Base-by-base conservation (phyloP, 192 early-diverging fungal genomes). In the Coemansia pectinata region DNA sequence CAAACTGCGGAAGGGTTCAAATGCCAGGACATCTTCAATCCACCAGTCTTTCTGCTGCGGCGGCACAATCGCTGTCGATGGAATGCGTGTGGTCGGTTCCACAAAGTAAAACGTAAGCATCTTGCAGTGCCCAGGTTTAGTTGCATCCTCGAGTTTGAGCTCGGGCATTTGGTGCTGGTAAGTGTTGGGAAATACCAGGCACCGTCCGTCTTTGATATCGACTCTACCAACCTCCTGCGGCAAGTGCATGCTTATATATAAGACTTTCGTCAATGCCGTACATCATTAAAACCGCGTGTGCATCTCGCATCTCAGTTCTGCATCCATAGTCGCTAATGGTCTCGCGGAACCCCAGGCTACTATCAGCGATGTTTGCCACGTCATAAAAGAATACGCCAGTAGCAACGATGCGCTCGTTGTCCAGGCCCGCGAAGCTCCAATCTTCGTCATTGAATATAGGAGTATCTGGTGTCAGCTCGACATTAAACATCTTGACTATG, bases 391-490 rank as follows among this genome's bases (percentile, higher is more conserved):
- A 85, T 29, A 92, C 84, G 2, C 87, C 89, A 0, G 86, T 85
- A 1, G 91, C 88, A 9, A 87, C 74, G 42, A 92, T 89, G 44
- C 71, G 66, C 63, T 92, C 91, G 63, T 86, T 79, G 11, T 71
- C 74, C 77, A 85, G 88, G 4, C 84, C 89, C 63, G 91, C 91
- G 1, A 88, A 66, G 41, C 91, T 88, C 91, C 89, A 92, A 0
- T 53, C 29, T 14, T 36, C 36, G 14, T 86, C 86, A 2, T 42
- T 14, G 55, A 84, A 88, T 4, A 41, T 38, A 1, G 87, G 86
- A 4, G 81, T 80, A 63, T 88, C 88, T 6, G 87, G 87, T 1
- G 81, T 81, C 57, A 92, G 68, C 15, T 78, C 72, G 41, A 90
- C 86, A 63, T 78, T 86, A 39, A 87, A 83, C 55, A 89, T 72